phyloP scores from a whole-genome alignment of 371 early-diverging fungal genomes.

The Mortierella sp. region DNA sequence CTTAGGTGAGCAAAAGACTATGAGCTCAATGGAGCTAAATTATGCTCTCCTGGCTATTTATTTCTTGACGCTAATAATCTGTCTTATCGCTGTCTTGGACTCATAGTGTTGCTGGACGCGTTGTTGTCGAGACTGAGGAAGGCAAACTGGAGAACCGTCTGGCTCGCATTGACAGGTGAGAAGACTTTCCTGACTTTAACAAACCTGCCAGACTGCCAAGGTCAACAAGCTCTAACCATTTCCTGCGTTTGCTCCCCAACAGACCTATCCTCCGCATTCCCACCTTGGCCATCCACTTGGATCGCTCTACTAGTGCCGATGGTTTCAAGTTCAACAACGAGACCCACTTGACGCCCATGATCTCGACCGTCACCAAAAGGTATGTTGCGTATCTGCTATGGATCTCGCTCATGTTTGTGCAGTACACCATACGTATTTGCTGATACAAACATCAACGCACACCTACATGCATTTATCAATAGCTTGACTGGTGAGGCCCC shows the following conservation, averaged over 20 bases:
- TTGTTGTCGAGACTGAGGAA: conserved; percentile 80
- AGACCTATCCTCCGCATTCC: conserved; percentile 93
- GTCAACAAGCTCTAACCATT: too few species aligned
- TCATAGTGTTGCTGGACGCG: conserved; percentile 91
- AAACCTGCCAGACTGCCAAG: too few species aligned
- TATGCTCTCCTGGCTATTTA: too few species aligned
- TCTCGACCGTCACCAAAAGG: conserved; percentile 83
- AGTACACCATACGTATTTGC: not conserved
- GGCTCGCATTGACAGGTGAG: conserved; percentile 78
- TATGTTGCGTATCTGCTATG: conserved; percentile 32
- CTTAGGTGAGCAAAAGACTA: conserved; percentile 58
- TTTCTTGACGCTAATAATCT: not conserved
- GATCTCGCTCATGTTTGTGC: not conserved
- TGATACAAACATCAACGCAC: not conserved
- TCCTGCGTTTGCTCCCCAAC: not conserved
- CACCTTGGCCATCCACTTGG: conserved; percentile 97
- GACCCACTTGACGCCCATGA: conserved; percentile 89
- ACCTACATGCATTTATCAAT: not conserved
- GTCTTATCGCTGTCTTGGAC: not conserved
- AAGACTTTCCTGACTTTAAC: not conserved
- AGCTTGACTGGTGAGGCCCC: conserved; percentile 53
- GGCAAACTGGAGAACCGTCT: conserved; percentile 78
- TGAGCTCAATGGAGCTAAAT: not conserved
- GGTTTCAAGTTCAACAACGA: conserved; percentile 96
- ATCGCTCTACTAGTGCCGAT: conserved; percentile 80